A percentile compares a stretch with the other conserved stretches of the same genome.
Evolutionary conservation across 371 early-diverging fungal genomes (phyloP).

Genomic region (Capniomyces stellatus): DNA sequence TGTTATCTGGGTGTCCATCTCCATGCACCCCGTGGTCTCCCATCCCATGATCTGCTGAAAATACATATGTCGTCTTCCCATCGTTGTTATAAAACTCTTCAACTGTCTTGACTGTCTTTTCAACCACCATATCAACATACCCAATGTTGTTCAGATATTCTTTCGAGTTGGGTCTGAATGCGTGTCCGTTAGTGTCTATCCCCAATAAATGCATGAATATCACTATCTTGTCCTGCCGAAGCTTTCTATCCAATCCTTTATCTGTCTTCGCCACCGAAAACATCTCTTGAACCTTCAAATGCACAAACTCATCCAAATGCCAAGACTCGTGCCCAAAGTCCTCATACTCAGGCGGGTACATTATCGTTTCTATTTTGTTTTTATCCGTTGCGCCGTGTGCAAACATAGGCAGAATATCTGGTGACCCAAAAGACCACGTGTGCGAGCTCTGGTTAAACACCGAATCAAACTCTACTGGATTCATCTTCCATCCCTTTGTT

Average conservation of each 20-base stretch:
- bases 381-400: constrained; percentile 71
- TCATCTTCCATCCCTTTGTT: constrained; percentile 93
- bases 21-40: constrained; percentile 80
- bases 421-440: constrained; percentile 95
- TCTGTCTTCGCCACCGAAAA: constrained; percentile 37
- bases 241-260: constrained; percentile 26
- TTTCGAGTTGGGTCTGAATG: constrained; percentile 61
- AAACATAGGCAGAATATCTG: constrained; percentile 94
- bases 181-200: constrained; percentile 89
- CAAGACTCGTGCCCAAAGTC: constrained; percentile 80
- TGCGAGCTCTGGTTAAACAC: constrained; percentile 77
- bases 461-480: constrained; percentile 91
- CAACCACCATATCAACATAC: constrained; percentile 59
- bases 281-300: constrained; percentile 37
- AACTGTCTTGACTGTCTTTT: constrained; percentile 37
- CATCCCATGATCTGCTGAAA: constrained; percentile 96
- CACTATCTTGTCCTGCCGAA: constrained; percentile 57
- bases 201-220: constrained; percentile 88
- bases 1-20: constrained; percentile 90
- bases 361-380: constrained; percentile 56
- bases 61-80: constrained; percentile 65
- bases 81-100: constrained; percentile 64
- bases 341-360: constrained; percentile 75
- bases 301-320: constrained; percentile 76
- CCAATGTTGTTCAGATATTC: constrained; percentile 67